Evolutionary conservation across 208 protist genomes (phyloP).

Genomic region (Acanthamoeba triangularis): DNA sequence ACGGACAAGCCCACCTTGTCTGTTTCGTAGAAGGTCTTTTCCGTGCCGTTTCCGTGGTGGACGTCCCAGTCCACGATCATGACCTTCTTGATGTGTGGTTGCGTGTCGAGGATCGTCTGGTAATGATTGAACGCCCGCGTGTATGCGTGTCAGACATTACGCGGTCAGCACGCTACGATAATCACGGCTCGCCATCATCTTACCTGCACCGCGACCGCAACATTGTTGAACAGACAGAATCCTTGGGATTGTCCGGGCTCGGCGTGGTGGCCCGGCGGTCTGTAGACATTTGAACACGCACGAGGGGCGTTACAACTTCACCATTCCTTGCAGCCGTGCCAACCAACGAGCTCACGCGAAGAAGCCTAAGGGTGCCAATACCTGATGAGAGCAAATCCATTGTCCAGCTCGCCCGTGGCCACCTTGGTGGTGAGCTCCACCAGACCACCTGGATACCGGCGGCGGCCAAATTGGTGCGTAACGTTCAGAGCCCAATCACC

Average conservation of each 20-base stretch:
- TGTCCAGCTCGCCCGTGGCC: constrained; percentile 30
- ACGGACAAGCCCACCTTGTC: constrained; percentile 5
- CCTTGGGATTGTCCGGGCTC: not conserved
- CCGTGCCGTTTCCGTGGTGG: constrained; percentile 29
- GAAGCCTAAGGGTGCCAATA: not conserved
- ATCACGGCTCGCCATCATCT: too few species aligned
- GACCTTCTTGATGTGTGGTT: constrained; percentile 64
- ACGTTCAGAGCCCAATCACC: not conserved
- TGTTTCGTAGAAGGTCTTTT: constrained; percentile 33
- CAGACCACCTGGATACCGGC: not conserved
- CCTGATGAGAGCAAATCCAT: constrained; percentile 44
- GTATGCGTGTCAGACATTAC: not conserved
- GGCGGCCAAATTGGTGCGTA: not conserved
- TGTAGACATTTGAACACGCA: not conserved
- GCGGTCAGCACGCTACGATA: too few species aligned
- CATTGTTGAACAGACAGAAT: constrained; percentile 55
- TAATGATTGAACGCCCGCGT: too few species aligned
- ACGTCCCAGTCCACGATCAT: constrained; percentile 58
- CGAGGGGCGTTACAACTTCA: too few species aligned
- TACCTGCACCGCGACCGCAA: not conserved
- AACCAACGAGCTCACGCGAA: too few species aligned
- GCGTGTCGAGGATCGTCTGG: constrained; percentile 12
- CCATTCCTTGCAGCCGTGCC: not conserved
- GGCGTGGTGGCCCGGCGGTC: constrained; percentile 43
- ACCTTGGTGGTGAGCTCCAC: constrained; percentile 56